Conservation (phyloP, 2,329 filamentous ascomycete species). For the Drechslerella dactyloides region DNA sequence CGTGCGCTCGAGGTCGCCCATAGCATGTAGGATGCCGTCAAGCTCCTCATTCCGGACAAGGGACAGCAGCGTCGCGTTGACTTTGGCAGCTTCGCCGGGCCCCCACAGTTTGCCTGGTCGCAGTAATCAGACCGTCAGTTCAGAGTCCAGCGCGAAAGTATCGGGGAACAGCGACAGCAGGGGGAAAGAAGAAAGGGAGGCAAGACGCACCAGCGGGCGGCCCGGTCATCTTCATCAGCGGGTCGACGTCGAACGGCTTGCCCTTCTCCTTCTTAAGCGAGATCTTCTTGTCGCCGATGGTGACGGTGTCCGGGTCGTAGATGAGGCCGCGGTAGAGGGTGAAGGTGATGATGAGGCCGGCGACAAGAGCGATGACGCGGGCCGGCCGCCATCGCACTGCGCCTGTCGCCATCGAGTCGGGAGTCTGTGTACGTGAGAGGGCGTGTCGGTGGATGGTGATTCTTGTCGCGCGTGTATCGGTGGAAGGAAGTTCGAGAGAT, state of each 20-base stretch:
- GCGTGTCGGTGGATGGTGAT: background rate
- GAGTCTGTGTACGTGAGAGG: background rate
- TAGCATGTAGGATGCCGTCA: constrained; percentile 80
- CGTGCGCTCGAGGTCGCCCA: constrained; percentile 88
- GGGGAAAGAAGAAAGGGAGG: too few relatives aligned
- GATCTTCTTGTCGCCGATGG: constrained; percentile 33
- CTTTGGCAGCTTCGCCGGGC: constrained; percentile 67
- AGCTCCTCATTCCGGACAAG: constrained; percentile 93
- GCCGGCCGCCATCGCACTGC: constrained; percentile 35
- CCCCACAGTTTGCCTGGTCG: constrained; percentile 52
- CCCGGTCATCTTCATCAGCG: constrained; percentile 38
- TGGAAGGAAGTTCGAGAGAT: too few relatives aligned
- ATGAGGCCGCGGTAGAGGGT: constrained; percentile 5
- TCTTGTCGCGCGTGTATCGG: background rate
- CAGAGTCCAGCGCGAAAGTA: too few relatives aligned
- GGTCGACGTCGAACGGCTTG: constrained; percentile 42
- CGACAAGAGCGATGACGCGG: constrained; percentile 14
- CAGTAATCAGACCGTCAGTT: too few relatives aligned
- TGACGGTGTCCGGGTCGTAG: constrained; percentile 28
- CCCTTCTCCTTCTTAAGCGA: constrained; percentile 47
- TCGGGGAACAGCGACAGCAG: too few relatives aligned
- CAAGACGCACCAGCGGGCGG: constrained; percentile 31
- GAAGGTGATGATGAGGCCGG: constrained; percentile 14
- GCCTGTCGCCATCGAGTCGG: constrained; percentile 4
- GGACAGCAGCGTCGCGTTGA: constrained; percentile 89